Conservation (phyloP, 2,329 filamentous ascomycete species). For the Aspergillus fumigatiaffinis region DNA sequence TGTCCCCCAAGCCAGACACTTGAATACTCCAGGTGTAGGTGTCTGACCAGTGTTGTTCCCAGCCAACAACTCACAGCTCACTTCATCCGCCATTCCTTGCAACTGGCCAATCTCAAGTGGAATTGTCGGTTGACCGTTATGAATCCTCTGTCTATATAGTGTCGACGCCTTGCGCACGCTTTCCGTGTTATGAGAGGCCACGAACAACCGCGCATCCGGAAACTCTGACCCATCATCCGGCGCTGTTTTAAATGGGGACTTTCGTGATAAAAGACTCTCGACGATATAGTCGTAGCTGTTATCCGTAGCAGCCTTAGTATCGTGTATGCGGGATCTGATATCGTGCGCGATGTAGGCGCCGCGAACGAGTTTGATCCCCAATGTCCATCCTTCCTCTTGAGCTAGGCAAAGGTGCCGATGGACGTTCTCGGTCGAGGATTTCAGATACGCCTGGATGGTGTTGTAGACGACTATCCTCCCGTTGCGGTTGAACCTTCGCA, state of each 20-base stretch:
- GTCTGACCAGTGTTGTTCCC: slow-evolving; percentile 11
- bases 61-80: slow-evolving; percentile 54
- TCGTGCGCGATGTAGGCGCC: slow-evolving; percentile 46
- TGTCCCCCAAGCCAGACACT: slow-evolving; percentile 53
- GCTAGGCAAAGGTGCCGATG: slow-evolving; percentile 37
- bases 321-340: slow-evolving; percentile 30
- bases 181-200: slow-evolving; percentile 52
- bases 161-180: slow-evolving; percentile 46
- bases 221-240: slow-evolving; percentile 11
- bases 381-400: slow-evolving; percentile 36
- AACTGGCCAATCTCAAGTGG: slow-evolving; percentile 65
- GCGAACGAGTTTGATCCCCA: slow-evolving; percentile 45
- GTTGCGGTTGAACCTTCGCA: slow-evolving; percentile 41
- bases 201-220: slow-evolving; percentile 42
- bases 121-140: slow-evolving; percentile 33
- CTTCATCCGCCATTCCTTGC: slow-evolving; percentile 87
- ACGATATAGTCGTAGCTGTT: slow-evolving; percentile 49
- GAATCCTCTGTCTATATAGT: slow-evolving; percentile 34
- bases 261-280: slow-evolving; percentile 44
- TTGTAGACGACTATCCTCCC: slow-evolving; percentile 36
- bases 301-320: slow-evolving; percentile 38
- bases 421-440: slow-evolving; percentile 36
- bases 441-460: slow-evolving; percentile 47
- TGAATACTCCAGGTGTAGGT: slow-evolving; percentile 43
- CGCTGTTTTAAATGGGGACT: slow-evolving; percentile 29